Base-by-base conservation (phyloP, 768 basidiomycete genomes). In the Phylloporus sp. region DNA sequence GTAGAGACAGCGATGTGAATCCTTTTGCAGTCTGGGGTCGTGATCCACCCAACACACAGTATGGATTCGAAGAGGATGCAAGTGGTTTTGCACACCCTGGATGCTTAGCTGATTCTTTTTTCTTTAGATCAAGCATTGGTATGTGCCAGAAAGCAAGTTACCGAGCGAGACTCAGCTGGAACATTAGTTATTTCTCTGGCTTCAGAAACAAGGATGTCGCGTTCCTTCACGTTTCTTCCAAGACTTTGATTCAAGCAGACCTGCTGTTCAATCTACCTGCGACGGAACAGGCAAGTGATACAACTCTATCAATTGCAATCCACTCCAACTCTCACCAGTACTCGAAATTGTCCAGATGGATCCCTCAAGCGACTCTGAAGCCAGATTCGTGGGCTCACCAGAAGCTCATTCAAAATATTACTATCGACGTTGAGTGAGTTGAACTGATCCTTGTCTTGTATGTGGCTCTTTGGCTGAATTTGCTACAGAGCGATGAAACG, bases 261-360 rank as follows among this genome's bases (percentile, higher is more conserved):
- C 72, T 95, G 39, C 66, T 95, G 3, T 80, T 91, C 73, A 94
- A 94, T 70, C 72, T 95, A 12, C 90, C 91, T 1, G 73, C 80
- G 5, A 83, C 66, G 2, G 91, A 95, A 68, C 91, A 93, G 71
- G 83, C 82, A 27, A 45, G 65, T 47, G n/a, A 2, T 11, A 27
- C 5, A 28, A 6, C 6, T 12, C 22, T 8, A 1, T 24, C 46
- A 6, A 8, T 41, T 20, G 10, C 20, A 7, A 38, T 20, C 34
- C n/a, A 22, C 3, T 10, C 16, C 29, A 48, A 42, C 23, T 10
- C 13, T 28, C 4, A 8, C 41, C 36, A 76, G 74, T 76, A 75
- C 55, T 73, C 73, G 13, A 71, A 67, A 62, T 59, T 63, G 6
- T 62, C 64, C 16, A 68, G 50, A 39, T 70, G 67, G 63, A 63